These are phyloP conservation scores for Puccinia coronata DNA, from an alignment of 1,284 basidiomycete species.

Conservation along the genomic window DNA sequence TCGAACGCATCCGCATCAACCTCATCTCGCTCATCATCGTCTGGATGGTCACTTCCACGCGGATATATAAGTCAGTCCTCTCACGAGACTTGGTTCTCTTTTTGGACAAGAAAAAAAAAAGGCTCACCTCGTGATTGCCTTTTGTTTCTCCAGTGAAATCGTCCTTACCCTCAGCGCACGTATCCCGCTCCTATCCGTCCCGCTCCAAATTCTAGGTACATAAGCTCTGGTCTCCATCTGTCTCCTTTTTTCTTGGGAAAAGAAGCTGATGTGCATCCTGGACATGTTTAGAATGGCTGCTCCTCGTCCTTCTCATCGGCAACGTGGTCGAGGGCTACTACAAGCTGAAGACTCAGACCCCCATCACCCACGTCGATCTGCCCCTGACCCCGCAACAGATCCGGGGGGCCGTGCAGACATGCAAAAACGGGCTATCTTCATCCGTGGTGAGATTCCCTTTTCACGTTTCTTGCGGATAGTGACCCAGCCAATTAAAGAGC, in stretches of 20 bases:
- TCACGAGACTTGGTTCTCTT: not conserved
- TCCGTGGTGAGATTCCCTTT: not conserved
- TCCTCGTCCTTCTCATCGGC: not conserved
- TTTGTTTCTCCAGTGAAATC: not conserved
- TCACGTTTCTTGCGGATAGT: not conserved
- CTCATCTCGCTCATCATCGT: conserved; percentile 32
- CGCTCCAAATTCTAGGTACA: conserved; percentile 14
- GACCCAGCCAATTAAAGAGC: no score
- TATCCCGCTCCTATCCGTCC: not conserved
- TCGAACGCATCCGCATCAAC: conserved; percentile 35
- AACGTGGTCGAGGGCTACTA: conserved; percentile 30
- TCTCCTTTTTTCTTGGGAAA: not conserved
- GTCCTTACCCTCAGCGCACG: not conserved
- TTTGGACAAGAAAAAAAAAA: not conserved
- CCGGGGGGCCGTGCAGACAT: not conserved
- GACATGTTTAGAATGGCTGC: conserved; percentile 17
- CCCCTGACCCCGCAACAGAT: conserved; percentile 43
- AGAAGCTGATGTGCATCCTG: not conserved
- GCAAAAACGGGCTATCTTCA: not conserved
- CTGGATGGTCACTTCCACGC: conserved; percentile 37
- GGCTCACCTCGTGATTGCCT: not conserved
- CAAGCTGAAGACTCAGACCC: conserved; percentile 8
- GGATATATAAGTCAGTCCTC: conserved; percentile 18
- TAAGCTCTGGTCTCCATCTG: not conserved
- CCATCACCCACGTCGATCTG: conserved; percentile 37